Evolutionary conservation across 352 stramenopile genomes (phyloP), one percentile per base, ranked within the genome.

Genomic region (Phytophthora sp.): DNA sequence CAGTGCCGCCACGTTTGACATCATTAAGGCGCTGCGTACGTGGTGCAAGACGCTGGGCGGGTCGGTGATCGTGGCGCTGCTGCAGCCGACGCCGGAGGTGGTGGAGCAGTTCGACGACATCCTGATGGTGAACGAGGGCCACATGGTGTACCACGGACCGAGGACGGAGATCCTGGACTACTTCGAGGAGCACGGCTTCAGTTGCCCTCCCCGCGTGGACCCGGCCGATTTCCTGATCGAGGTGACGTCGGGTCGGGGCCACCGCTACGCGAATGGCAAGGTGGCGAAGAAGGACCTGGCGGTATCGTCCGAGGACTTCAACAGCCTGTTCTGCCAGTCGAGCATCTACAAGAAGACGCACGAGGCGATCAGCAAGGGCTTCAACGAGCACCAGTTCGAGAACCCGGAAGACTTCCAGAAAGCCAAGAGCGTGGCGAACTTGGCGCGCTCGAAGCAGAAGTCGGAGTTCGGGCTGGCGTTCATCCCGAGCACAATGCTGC

Each of bases 21-120:
- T 99, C 58, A 74, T 85, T 17, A 62, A 81, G 31, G 60, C 87
- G 2, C 32, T 97, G 1, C 67, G 62, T 3, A 72, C 79, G 35
- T 77, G 72, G 42, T 80, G 71, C 30, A 85, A 66, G 45, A 70
- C 61, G n/a, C 62, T 66, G 30, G 60, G 34, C 46, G 88, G 50
- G 37, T 74, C 75, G 5, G 50, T 65, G 31, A 57, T 80, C 17
- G 55, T 83, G 18, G 66, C 69, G 13, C 41, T 80, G 23, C 48
- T 77, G 32, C 75, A 84, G 43, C 75, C 75, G 6, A 76, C 81
- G n/a, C 95, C 96, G 0, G 96, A 99, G 72, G 94, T 97, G 2
- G 92, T 98, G 12, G 88, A 91, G 42, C 70, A 97, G 24, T 99
- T 99, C 66, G 97, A 99, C 69, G 87, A 99, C 54, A 82, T 99